A percentile compares a stretch with the other conserved stretches of the same genome.
Conservation (phyloP, 75 land plant genomes). For the Larix kaempferi region DNA sequence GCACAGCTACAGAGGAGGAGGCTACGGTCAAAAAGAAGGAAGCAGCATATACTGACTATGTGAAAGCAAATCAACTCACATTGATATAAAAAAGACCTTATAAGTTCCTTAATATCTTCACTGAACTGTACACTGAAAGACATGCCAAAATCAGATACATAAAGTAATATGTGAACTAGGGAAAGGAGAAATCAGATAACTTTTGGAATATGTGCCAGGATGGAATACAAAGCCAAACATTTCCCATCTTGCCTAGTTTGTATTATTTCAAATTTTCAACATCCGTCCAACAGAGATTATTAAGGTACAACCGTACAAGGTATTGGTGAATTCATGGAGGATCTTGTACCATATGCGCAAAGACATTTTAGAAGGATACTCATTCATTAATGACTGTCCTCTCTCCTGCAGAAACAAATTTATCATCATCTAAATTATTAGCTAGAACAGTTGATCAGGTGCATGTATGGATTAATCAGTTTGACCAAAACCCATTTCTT, state of each 20-base stretch:
- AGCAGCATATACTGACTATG: constrained; percentile 65
- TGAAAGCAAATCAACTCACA: constrained; percentile 81
- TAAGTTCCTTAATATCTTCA: constrained; percentile 70
- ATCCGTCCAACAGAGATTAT: constrained; percentile 64
- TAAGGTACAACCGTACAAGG: constrained; percentile 87
- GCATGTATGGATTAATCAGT: background rate
- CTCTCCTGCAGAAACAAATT: constrained; percentile 32
- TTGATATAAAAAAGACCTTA: constrained; percentile 85
- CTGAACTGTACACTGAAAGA: constrained; percentile 59
- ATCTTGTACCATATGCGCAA: constrained; percentile 73
- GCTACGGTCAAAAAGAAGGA: too few species aligned
- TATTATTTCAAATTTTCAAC: constrained; percentile 56
- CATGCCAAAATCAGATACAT: constrained; percentile 33
- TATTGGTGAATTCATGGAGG: constrained; percentile 79
- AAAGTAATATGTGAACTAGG: constrained; percentile 51
- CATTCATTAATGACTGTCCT: constrained; percentile 77
- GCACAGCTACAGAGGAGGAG: too few species aligned
- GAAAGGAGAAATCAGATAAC: constrained; percentile 62
- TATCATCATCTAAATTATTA: background rate
- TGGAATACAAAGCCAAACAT: constrained; percentile 96
- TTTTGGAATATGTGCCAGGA: constrained; percentile 81
- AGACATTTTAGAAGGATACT: constrained; percentile 80
- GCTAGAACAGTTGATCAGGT: background rate
- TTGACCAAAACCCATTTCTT: background rate
- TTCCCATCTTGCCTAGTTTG: constrained; percentile 87